A percentile compares a stretch with the other conserved stretches of the same genome.
Evolutionary conservation across 306 rosid species (phyloP).

Genomic region (Dalbergia cultrata): DNA sequence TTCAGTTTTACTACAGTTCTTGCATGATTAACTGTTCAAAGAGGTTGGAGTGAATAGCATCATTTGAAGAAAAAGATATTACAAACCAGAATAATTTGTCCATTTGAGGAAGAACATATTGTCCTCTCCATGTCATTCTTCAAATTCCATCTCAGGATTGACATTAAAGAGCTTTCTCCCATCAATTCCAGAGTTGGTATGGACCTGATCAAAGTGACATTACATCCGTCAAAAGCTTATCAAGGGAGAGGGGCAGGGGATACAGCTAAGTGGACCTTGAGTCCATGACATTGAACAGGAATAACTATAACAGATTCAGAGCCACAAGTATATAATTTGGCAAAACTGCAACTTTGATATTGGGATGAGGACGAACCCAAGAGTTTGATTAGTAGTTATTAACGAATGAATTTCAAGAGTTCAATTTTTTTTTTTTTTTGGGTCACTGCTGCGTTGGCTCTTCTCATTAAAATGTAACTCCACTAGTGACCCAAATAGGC

Average conservation of each 20-base stretch:
- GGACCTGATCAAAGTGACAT: conserved; percentile 66
- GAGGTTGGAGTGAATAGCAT: conserved; percentile 26
- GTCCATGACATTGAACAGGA: conserved; percentile 3
- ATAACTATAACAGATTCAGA: conserved; percentile 30
- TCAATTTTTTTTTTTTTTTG: neutral
- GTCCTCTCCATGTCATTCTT: conserved; percentile 71
- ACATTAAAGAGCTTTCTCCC: conserved; percentile 68
- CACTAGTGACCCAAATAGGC: conserved; percentile 14
- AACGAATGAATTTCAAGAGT: neutral
- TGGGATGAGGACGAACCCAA: conserved; percentile 18
- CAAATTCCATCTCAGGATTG: conserved; percentile 82
- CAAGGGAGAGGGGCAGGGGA: neutral
- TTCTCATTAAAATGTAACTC: conserved; percentile 5
- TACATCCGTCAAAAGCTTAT: conserved; percentile 27
- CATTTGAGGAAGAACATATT: conserved; percentile 73
- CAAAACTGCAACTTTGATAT: conserved; percentile 1
- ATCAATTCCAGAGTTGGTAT: conserved; percentile 77
- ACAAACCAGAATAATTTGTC: conserved; percentile 83
- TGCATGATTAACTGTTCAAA: conserved; percentile 17
- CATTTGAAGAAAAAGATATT: conserved; percentile 45
- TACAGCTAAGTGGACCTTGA: conserved; percentile 38
- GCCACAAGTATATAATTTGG: conserved; percentile 30
- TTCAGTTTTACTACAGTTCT: conserved; percentile 26
- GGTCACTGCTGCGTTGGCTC: neutral
- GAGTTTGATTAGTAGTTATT: conserved; percentile 11